Percentiles rank a stretch among this genome's conserved stretches.
Conservation (phyloP, 345 rosid genomes). For the Xanthoceras sorbifolium region DNA sequence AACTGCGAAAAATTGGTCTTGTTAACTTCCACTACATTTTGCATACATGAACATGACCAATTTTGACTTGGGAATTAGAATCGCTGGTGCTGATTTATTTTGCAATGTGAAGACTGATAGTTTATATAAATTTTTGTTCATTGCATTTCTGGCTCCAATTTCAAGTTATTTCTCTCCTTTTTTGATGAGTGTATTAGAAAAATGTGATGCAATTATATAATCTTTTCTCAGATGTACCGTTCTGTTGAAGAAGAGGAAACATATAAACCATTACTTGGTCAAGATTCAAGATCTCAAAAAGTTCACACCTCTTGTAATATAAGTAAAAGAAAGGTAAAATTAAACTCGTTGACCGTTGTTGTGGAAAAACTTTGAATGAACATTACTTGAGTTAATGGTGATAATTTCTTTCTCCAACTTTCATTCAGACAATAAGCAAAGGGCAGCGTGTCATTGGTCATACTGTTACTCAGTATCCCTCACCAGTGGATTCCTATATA, state of each 20-base stretch:
- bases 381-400: neutral
- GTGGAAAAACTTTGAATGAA: neutral
- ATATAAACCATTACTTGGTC: neutral
- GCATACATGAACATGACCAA: neutral
- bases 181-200: neutral
- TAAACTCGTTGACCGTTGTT: neutral
- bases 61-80: neutral
- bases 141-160: neutral
- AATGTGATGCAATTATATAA: neutral
- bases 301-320: neutral
- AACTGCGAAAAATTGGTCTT: neutral
- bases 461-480: slow-evolving; percentile 68
- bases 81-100: neutral
- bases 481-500: slow-evolving; percentile 53
- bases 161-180: neutral
- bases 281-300: neutral
- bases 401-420: slow-evolving; percentile 17
- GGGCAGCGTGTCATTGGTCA: slow-evolving; percentile 21
- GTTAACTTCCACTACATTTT: neutral
- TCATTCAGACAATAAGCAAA: slow-evolving; percentile 19
- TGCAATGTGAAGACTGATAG: neutral
- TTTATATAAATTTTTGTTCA: neutral
- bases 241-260: slow-evolving; percentile 1
- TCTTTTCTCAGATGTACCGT: slow-evolving; percentile 9
- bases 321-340: neutral